Evolutionary conservation across 495 filamentous ascomycete genomes (phyloP), one percentile per base, ranked within the genome.

Genomic region (Recurvomyces mirabilis): DNA sequence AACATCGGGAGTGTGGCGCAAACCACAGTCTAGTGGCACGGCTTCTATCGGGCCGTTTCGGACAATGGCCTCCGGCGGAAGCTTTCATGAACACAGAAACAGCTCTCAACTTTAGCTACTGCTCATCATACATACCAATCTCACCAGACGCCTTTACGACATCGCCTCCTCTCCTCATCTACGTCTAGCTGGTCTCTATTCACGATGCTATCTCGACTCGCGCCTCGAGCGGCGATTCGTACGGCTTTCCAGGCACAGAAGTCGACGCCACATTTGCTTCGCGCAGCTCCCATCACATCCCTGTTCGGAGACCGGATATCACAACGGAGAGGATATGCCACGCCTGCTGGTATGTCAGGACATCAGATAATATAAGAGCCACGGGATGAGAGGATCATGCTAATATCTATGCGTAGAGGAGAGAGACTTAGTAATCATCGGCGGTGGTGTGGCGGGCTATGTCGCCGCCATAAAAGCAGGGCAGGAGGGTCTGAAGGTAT

Each of bases 401-500:
- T 26, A 15, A 32, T 18, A 24, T 40, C 3, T 11, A 4, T 37
- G 4, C n/a, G 36, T 60, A 93, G 87, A 85, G 58, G 82, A 89
- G 61, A 82, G 87, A 60, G 87, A 94, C 64, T 70, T 94, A 28
- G 82, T 95, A 56, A 87, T 95, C 67, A 88, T 94, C 58, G 91
- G 91, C 60, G 91, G 91, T 63, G 91, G 91, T 71, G 93, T 95
- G 54, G 91, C 87, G 56, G 91, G 91, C 64, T 98, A 98, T 73
- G 93, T 96, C 58, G 88, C 91, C 49, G 91, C 91, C 51, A 98
- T 98, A 75, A 96, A 95, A 71, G 91, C 93, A 56, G 91, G 87
- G 38, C 91, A 98, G 64, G 87, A 91, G 64, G 93, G 91, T 57
- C 70, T 98, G 62, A 98, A 96, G 81, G 89, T 93, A 48, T 36